Percentiles rank a stretch among this genome's conserved stretches.
Evolutionary conservation across 345 rosid species (phyloP).

Genomic region (Gossypium ekmanianum): DNA sequence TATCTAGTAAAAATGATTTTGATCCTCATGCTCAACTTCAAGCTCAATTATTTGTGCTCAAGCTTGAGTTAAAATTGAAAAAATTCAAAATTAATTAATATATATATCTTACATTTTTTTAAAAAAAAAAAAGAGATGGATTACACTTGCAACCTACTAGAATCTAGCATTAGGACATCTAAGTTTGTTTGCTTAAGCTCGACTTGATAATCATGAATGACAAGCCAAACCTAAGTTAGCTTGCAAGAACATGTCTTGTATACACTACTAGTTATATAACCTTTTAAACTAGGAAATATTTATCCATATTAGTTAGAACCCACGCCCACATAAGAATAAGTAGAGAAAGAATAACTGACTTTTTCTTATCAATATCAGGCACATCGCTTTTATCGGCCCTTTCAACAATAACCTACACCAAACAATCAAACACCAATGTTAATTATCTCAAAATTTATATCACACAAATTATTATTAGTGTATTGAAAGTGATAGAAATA

Average conservation of each 20-base stretch:
- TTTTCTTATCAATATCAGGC: conserved; percentile 94
- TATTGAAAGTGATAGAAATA: too few relatives aligned
- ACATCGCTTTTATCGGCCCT: conserved; percentile 93
- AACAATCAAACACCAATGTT: conserved; percentile 5
- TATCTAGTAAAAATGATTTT: background rate
- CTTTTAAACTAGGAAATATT: conserved; percentile 3
- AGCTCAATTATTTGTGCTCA: background rate
- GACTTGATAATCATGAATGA: background rate
- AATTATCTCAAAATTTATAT: background rate
- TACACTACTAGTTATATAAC: background rate
- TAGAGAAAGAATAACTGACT: conserved; percentile 40
- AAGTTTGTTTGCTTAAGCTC: background rate
- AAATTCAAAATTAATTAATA: background rate
- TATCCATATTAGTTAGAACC: background rate
- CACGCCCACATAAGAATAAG: background rate
- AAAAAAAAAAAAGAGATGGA: background rate
- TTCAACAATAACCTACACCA: conserved; percentile 82
- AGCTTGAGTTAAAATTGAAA: background rate
- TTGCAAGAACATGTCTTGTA: background rate
- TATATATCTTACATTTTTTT: background rate
- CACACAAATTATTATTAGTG: background rate
- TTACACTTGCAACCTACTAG: background rate
- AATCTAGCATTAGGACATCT: background rate
- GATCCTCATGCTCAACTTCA: background rate
- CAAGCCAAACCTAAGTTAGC: background rate